Evolutionary conservation across 148 eudicot species (phyloP), one percentile per base, ranked within the genome.

Genomic region (Rhododendron vialii): DNA sequence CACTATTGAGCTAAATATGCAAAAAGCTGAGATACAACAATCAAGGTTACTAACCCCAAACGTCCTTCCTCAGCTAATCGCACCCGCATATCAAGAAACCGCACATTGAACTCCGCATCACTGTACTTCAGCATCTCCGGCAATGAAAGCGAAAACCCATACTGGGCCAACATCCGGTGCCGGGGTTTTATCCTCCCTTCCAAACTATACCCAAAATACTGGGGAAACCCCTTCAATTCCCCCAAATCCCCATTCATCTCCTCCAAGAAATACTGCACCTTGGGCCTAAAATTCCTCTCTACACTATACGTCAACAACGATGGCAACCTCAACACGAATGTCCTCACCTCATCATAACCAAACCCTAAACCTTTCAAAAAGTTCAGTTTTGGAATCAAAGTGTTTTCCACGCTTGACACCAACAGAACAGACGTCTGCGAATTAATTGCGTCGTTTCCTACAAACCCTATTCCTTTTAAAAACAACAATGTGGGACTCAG

Each of bases 151-250:
- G 88, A 87, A 51, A 95, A 84, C 36, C 98, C 94, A 84, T 89
- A 89, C 80, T 93, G 91, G 51, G 88, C 80, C 87, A 95, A 88
- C 63, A 90, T 83, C 88, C 82, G 85, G 88, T 93, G 95, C 81
- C 99, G 84, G 4, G 91, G 91, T 87, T 90, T 95, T 51, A 97
- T 97, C 94, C 90, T 97, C 78, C 93, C 87, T 28, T 97, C 98
- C 91, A 97, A 92, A 90, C 98, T 97, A 91, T 91, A 97, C 24
- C 94, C 93, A 86, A 97, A 97, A 84, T 93, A 97, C 93, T 97
- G 99, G 2, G 99, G 99, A 91, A 97, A 97, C 90, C 84, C 81
- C 90, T 88, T 94, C 38, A 97, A 86, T 53, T 95, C 96, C 82
- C 22, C 86, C 88, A 97, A 84, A 84, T 95, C 90, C 86, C 98